Evolutionary conservation across 768 basidiomycete species (phyloP), one percentile per base, ranked within the genome.

Genomic region (Dictyophora rubrovolvata): DNA sequence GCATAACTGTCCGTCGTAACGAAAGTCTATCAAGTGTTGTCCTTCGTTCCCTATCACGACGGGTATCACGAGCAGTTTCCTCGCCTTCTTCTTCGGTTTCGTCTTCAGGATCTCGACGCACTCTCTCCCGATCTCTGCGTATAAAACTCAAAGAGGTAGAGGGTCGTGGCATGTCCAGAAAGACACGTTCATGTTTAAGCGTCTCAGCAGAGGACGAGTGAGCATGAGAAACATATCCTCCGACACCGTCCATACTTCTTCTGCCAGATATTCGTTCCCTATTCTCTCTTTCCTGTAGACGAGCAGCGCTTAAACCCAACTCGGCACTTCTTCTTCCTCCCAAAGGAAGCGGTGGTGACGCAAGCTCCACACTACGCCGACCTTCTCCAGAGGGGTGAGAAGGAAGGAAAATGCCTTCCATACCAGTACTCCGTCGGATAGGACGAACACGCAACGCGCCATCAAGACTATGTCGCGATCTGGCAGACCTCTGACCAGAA

Each of bases 1-100:
- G 81, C 0, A 79, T 74, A 62, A 83, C 80, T 47, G 85, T 66
- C 47, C 83, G 75, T 48, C 85, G 77, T 9, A 75, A 74, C 0
- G 76, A 69, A 35, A 6, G 72, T 65, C 42, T 42, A 42, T n/a
- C n/a, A n/a, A 71, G 68, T 18, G 65, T 62, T 10, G 63, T 64
- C 12, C 65, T 67, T 17, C 65, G 65, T 59, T 54, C 67, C 70
- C 12, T 69, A 58, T 47, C 62, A 60, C 22, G 61, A 42, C 63
- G 53, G 18, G 54, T 61, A 49, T 56, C 65, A 57, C 69, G 63
- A 16, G 69, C 66, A 21, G 64, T 66, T 52, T 57, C 60, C 7
- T 66, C 65, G 20, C 66, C 66, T 16, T 55, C 53, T 8, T 60
- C 59, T 18, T 59, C 50, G 3, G 5, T 12, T 11, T 20, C 16